Conservation (phyloP, 2,329 filamentous ascomycete species). For the Aspergillus neoniger region DNA sequence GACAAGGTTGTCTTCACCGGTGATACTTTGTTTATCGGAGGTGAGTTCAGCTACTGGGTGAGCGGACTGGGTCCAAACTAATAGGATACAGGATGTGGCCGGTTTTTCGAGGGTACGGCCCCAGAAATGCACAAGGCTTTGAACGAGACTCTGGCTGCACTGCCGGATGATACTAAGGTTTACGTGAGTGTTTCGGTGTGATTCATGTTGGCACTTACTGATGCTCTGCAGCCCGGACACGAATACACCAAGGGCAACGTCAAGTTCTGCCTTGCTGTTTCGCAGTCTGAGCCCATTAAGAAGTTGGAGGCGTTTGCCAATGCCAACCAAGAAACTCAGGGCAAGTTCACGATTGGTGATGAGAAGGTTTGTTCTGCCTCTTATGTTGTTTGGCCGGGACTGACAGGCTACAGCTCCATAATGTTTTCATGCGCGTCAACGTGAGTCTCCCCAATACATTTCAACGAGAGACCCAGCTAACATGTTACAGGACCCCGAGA, state of each 20-base stretch:
- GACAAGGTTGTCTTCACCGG: constrained; percentile 86
- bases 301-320: constrained; percentile 76
- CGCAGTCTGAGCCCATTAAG: constrained; percentile 73
- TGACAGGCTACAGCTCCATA: constrained; percentile 66
- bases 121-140: constrained; percentile 90
- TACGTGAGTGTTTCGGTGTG: constrained; percentile 61
- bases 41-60: constrained; percentile 48
- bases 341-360: constrained; percentile 93
- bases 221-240: constrained; percentile 71
- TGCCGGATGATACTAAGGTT: constrained; percentile 89
- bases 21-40: constrained; percentile 92
- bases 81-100: constrained; percentile 73
- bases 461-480: constrained; percentile 12
- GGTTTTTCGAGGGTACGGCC: constrained; percentile 91
- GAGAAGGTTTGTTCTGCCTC: constrained; percentile 71
- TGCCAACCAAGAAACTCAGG: constrained; percentile 83
- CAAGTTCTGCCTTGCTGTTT: constrained; percentile 77
- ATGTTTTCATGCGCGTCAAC: constrained; percentile 90
- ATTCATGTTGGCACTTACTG: background rate
- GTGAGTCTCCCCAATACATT: constrained; percentile 51
- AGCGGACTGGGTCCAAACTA: background rate
- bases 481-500: constrained; percentile 66
- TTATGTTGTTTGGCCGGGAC: background rate
- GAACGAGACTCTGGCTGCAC: constrained; percentile 75
- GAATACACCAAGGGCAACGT: constrained; percentile 98